Evolutionary conservation across 2,329 filamentous ascomycete genomes (phyloP), one percentile per base, ranked within the genome.

Genomic region (Colletotrichum euphorbiae): DNA sequence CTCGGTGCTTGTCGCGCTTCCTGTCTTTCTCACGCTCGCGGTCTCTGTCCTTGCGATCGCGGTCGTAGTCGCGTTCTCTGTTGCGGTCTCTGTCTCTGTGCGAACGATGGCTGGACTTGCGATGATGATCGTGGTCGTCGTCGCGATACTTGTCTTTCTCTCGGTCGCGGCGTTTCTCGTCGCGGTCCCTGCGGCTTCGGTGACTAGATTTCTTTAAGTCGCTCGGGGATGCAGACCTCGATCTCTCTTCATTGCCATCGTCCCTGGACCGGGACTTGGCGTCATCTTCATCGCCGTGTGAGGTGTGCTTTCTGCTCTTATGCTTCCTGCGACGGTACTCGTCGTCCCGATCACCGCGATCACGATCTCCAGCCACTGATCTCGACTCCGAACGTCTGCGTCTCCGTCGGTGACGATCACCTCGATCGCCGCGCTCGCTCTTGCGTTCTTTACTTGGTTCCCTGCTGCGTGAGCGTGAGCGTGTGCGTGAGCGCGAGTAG

Each of bases 191-290:
- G 58, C 87, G 89, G 72, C 88, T 89, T 69, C 88, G 87, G 72
- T 89, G 87, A 55, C 84, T 83, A 6, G 87, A 85, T 61, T 84
- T 79, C 71, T 85, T 87, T 42, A 84, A 84, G 9, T 85, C 84
- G 12, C 88, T 87, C 1, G 86, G 87, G 2, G 92, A 93, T 5
- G 84, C 84, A 5, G 91, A 93, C 65, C 90, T 85, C 0, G 90
- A 89, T 57, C 86, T 85, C 54, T 89, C 85, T 12, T 81, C 80
- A 71, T 83, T 81, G 54, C 83, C 79, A 71, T 78, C 77, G 69
- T 73, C 45, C 51, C 71, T 70, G 48, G 79, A 71, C 42, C 77
- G 77, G 45, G 76, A 74, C 70, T 75, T 79, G 56, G 75, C 73
- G 50, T 85, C 81, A 56, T 83, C 81, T 17, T 85, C 85, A 54